Percentiles rank a stretch among this genome's conserved stretches.
phyloP scores from a whole-genome alignment of 2,329 filamentous ascomycete genomes.

The Aspergillus texensis region DNA sequence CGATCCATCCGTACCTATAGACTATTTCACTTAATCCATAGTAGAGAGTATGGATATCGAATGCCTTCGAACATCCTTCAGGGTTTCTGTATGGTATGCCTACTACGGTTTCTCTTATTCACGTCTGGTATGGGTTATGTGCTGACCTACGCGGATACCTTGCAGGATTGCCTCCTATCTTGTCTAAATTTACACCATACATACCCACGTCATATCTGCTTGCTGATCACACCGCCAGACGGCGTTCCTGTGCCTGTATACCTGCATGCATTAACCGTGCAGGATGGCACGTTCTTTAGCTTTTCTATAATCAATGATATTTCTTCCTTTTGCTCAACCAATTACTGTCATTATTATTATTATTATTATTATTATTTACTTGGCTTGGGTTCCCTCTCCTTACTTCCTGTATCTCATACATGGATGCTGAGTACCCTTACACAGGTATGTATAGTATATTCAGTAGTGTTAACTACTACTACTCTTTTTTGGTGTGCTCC shows the following conservation, averaged over 20 bases:
- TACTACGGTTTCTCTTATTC: background rate
- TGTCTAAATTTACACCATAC: background rate
- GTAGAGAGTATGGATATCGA: background rate
- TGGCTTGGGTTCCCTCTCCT: too few relatives aligned
- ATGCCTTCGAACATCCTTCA: background rate
- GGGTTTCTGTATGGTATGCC: background rate
- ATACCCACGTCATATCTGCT: background rate
- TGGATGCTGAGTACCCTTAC: background rate
- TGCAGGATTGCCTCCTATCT: background rate
- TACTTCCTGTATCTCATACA: too few relatives aligned
- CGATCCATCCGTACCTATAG: background rate
- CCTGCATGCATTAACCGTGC: conserved; percentile 5
- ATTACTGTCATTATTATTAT: background rate
- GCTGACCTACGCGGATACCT: background rate
- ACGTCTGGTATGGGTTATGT: background rate
- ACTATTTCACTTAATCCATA: background rate
- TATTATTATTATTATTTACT: too few relatives aligned
- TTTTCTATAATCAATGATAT: background rate
- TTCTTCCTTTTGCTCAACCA: background rate
- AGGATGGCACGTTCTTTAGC: background rate
- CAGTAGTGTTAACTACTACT: too few relatives aligned
- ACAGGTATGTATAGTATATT: background rate
- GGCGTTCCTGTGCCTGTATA: conserved; percentile 6
- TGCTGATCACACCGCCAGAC: conserved; percentile 17
- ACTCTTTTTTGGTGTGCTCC: too few relatives aligned